A percentile compares a stretch with the other conserved stretches of the same genome.
phyloP scores from a whole-genome alignment of 768 basidiomycete species.

The Suillus weaverae region DNA sequence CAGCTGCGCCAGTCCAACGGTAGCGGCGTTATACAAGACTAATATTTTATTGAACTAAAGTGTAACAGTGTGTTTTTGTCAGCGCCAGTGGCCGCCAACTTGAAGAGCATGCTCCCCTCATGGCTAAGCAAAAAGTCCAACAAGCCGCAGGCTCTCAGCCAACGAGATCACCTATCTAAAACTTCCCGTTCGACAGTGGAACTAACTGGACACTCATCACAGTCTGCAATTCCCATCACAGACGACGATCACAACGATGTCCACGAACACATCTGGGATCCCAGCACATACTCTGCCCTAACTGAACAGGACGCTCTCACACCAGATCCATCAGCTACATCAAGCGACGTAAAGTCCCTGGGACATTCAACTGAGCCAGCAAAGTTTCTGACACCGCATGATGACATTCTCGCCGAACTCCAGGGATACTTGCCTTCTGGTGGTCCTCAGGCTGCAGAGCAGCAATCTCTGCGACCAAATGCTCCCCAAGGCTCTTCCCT shows the following conservation, averaged over 20 bases:
- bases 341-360: slow-evolving; percentile 9
- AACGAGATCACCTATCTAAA: slow-evolving; percentile 12
- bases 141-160: slow-evolving; percentile 9
- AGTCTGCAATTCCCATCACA: slow-evolving; percentile 23
- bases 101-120: slow-evolving; percentile 24
- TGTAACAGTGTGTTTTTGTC: background rate
- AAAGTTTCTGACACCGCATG: slow-evolving; percentile 53
- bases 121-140: slow-evolving; percentile 33
- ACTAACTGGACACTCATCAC: slow-evolving; percentile 17
- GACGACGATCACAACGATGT: slow-evolving; percentile 13
- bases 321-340: slow-evolving; percentile 15
- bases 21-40: background rate
- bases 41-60: background rate
- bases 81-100: background rate
- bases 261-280: slow-evolving; percentile 26
- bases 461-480: slow-evolving; percentile 10
- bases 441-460: slow-evolving; percentile 10
- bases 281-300: slow-evolving; percentile 22
- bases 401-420: slow-evolving; percentile 57
- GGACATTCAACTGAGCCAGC: slow-evolving; percentile 10
- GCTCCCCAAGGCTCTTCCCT: background rate
- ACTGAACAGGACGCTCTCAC: slow-evolving; percentile 16
- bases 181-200: slow-evolving; percentile 16
- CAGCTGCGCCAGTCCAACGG: background rate
- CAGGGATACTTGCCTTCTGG: slow-evolving; percentile 33